A percentile compares a stretch with the other conserved stretches of the same genome.
Conservation (phyloP, 164 flowering plant genomes). For the Nelumbo lutea region DNA sequence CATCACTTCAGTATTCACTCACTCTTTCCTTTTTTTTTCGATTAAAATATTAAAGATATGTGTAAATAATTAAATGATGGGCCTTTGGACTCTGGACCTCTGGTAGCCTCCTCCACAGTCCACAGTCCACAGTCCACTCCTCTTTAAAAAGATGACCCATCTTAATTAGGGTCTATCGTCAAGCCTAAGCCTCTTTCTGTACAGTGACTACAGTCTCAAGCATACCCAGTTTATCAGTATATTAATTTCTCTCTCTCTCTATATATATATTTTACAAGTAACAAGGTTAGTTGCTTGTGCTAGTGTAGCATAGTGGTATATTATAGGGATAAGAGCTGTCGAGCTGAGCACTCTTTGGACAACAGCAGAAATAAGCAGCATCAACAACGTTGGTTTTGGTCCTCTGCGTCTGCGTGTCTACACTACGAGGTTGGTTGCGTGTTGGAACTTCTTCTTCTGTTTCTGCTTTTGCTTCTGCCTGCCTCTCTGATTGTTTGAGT, state of each 20-base stretch:
- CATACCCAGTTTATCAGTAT: too few relatives aligned
- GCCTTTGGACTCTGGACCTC: too few relatives aligned
- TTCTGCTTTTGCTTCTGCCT: background rate
- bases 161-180: too few relatives aligned
- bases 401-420: background rate
- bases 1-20: background rate
- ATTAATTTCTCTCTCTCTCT: too few relatives aligned
- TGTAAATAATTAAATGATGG: too few relatives aligned
- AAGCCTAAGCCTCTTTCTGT: too few relatives aligned
- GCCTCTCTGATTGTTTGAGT: slow-evolving; percentile 20
- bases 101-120: too few relatives aligned
- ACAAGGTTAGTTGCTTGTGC: background rate
- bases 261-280: too few relatives aligned
- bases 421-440: slow-evolving; percentile 35
- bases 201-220: too few relatives aligned
- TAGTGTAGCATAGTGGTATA: background rate
- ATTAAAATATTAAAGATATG: background rate
- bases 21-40: background rate
- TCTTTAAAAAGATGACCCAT: too few relatives aligned
- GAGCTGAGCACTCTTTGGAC: slow-evolving; percentile 21
- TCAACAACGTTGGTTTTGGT: slow-evolving; percentile 6
- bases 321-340: background rate
- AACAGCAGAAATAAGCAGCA: slow-evolving; percentile 17
- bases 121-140: too few relatives aligned
- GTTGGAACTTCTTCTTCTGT: slow-evolving; percentile 29